These are phyloP conservation scores for Ceratobasidium sp. DNA, from an alignment of 1,284 basidiomycete species.

Conservation along the genomic window DNA sequence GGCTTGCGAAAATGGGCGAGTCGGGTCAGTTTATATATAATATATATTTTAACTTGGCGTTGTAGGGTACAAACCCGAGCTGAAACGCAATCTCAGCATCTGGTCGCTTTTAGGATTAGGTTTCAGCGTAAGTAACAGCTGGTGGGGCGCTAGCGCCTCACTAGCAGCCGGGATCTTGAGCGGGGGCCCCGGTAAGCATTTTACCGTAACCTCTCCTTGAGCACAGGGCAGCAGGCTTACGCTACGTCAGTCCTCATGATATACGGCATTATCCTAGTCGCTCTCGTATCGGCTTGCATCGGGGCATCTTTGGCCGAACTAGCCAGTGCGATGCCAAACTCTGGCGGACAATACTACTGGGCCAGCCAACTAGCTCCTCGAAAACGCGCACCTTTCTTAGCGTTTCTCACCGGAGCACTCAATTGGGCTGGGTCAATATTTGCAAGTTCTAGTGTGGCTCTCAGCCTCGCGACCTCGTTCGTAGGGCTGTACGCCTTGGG, in stretches of 20 bases:
- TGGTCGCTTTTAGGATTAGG: conserved; percentile 34
- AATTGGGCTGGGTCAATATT: conserved; percentile 25
- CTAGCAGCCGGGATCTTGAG: conserved; percentile 23
- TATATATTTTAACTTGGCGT: neutral
- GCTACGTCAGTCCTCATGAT: conserved; percentile 25
- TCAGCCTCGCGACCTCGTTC: conserved; percentile 31
- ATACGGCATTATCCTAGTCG: conserved; percentile 37
- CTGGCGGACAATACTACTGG: conserved; percentile 46
- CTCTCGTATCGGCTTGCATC: conserved; percentile 26
- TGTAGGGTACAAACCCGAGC: conserved; percentile 30
- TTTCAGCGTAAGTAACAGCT: conserved; percentile 31
- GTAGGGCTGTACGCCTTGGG: conserved; percentile 34
- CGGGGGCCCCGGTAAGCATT: conserved; percentile 18
- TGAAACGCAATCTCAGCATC: conserved; percentile 32
- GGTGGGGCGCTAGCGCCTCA: conserved; percentile 30
- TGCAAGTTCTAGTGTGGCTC: conserved; percentile 29
- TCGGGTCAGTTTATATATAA: neutral
- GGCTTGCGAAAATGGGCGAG: conserved; percentile 33
- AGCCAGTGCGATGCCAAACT: conserved; percentile 45
- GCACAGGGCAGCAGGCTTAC: neutral
- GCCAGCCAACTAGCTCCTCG: conserved; percentile 34
- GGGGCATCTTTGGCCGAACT: conserved; percentile 41
- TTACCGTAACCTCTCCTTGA: too few species aligned
- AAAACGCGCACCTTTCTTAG: conserved; percentile 10
- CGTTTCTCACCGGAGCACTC: conserved; percentile 39